Conservation (phyloP, 2,329 filamentous ascomycete genomes). For the Aspergillus sp. region DNA sequence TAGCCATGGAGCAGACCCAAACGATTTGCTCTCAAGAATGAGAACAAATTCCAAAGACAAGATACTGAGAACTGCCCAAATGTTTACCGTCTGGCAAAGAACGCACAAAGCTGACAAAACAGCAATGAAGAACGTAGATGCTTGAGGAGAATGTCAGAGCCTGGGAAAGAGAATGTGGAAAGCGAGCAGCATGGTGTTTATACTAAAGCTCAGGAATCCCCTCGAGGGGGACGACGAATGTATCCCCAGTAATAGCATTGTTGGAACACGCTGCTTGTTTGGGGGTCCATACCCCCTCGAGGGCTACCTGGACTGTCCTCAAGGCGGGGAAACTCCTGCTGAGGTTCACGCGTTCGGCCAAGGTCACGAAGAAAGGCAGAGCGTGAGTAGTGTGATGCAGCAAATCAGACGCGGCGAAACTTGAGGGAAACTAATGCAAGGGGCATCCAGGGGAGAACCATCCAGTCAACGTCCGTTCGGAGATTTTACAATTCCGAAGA, state of each 20-base stretch:
- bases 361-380: slow-evolving; percentile 30
- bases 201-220: slow-evolving; percentile 33
- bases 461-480: slow-evolving; percentile 37
- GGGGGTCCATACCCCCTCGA: slow-evolving; percentile 33
- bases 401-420: slow-evolving; percentile 40
- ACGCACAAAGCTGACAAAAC: slow-evolving; percentile 33
- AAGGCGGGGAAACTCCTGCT: slow-evolving; percentile 28
- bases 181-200: slow-evolving; percentile 45
- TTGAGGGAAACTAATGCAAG: slow-evolving; percentile 38
- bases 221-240: slow-evolving; percentile 28
- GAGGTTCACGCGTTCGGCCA: slow-evolving; percentile 32
- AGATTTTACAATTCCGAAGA: slow-evolving; percentile 28
- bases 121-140: slow-evolving; percentile 39
- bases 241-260: slow-evolving; percentile 36
- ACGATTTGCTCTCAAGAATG: slow-evolving; percentile 41
- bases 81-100: slow-evolving; percentile 41
- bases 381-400: slow-evolving; percentile 33
- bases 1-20: slow-evolving; percentile 38
- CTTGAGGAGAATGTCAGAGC: slow-evolving; percentile 44
- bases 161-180: slow-evolving; percentile 45
- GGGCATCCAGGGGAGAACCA: slow-evolving; percentile 33
- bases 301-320: slow-evolving; percentile 35
- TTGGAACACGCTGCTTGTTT: slow-evolving; percentile 35
- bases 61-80: slow-evolving; percentile 33
- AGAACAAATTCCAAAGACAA: slow-evolving; percentile 40